phyloP scores from a whole-genome alignment of 1,284 basidiomycete species.

The Pseudozyma thailandica region DNA sequence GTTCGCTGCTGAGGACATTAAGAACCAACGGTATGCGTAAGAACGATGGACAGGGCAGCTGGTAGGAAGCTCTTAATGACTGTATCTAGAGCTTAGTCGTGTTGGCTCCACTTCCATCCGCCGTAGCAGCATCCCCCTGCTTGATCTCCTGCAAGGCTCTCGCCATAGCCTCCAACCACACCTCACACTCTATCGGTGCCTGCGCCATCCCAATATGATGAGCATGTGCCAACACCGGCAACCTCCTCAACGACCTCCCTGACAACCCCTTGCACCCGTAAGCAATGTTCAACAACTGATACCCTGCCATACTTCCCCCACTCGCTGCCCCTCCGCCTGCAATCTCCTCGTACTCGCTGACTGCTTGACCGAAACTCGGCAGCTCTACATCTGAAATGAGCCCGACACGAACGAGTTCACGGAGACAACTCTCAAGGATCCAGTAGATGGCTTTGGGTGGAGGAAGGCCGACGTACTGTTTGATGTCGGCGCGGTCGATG shows the following conservation, averaged over 20 bases:
- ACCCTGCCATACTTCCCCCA: constrained; percentile 66
- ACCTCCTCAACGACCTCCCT: constrained; percentile 84
- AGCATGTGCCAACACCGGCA: constrained; percentile 91
- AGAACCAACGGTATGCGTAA: too few species aligned
- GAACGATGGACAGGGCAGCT: too few species aligned
- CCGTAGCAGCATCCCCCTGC: constrained; percentile 1
- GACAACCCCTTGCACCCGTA: constrained; percentile 84
- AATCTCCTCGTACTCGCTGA: neutral
- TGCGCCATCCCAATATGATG: constrained; percentile 74
- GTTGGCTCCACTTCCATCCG: neutral
- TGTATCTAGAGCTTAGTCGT: constrained; percentile 1
- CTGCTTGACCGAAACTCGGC: constrained; percentile 7
- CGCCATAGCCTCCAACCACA: constrained; percentile 55
- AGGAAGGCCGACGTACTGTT: constrained; percentile 92
- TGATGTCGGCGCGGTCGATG: constrained; percentile 94
- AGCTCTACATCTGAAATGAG: constrained; percentile 73
- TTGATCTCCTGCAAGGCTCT: constrained; percentile 26
- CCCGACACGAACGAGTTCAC: constrained; percentile 80
- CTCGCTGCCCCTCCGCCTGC: neutral
- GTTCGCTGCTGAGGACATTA: too few species aligned
- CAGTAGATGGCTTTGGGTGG: constrained; percentile 90
- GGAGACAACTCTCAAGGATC: constrained; percentile 85
- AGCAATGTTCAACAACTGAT: constrained; percentile 76
- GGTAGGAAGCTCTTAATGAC: too few species aligned
- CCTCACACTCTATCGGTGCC: constrained; percentile 21